Conservation (phyloP, 331 rosid species). For the Pyrus hybrid region DNA sequence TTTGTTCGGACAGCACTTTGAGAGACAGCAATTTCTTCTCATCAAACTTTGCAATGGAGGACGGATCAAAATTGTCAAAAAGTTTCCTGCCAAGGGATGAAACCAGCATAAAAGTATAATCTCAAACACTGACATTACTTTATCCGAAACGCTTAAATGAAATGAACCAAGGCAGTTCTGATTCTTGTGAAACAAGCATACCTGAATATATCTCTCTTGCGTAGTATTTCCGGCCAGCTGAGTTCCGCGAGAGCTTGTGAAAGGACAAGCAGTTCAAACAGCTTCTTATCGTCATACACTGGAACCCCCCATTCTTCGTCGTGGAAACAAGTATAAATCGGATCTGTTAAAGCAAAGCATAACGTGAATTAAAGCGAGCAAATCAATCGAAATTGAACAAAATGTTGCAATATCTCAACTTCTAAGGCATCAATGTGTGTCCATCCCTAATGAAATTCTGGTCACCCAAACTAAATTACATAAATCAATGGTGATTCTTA, state of each 20-base stretch:
- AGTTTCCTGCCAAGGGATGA: conserved; percentile 40
- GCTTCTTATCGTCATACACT: conserved; percentile 58
- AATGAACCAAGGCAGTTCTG: no score
- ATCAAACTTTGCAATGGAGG: conserved; percentile 53
- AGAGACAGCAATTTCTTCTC: conserved; percentile 55
- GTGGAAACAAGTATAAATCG: conserved; percentile 60
- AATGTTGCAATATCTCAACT: neutral
- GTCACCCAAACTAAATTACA: no score
- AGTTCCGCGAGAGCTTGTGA: conserved; percentile 91
- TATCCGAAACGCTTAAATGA: no score
- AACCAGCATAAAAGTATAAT: conserved; percentile 1
- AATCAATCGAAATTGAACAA: neutral
- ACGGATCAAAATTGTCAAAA: conserved; percentile 66
- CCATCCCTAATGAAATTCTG: neutral
- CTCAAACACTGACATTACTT: neutral
- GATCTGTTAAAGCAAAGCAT: conserved; percentile 32
- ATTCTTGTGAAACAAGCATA: conserved; percentile 2
- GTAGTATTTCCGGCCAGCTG: conserved; percentile 70
- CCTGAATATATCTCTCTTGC: conserved; percentile 69
- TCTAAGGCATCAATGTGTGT: neutral
- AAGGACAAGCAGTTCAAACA: conserved; percentile 69
- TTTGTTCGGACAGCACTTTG: conserved; percentile 72
- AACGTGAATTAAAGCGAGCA: neutral
- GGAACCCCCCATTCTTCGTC: conserved; percentile 96
- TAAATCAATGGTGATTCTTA: no score